Base-by-base conservation (phyloP, 805 yeast genomes). In the Candida mattraensis region DNA sequence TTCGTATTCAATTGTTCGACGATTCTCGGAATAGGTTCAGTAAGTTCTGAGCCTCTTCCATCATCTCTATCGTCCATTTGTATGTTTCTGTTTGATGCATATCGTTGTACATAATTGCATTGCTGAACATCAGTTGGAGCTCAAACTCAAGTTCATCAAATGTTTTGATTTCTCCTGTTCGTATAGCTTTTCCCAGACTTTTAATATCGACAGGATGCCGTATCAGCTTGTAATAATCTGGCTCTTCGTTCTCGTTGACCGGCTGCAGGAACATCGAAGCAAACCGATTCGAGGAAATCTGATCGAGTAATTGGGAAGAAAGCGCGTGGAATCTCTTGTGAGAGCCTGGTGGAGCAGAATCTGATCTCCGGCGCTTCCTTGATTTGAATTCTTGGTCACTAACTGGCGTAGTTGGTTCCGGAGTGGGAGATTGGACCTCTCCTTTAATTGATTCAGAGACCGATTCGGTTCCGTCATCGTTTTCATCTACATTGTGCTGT, bases 81-180 rank as follows among this genome's bases (percentile, higher is more conserved):
- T 74, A 76, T 42, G 83, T 69, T 35, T 80, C 87, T 18, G 79
- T 74, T 41, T 73, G 78, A 19, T 46, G 37, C 42, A 76, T 69
- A 48, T 74, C 74, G 57, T 86, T 85, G 61, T 80, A 86, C 93
- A 86, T 86, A 12, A 85, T 72, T 12, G 91, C 86, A 57, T 86
- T 86, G 33, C 91, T 83, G 61, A 82, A 83, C 93, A 86, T 83
- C 40, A 80, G 64, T 64, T 80, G 70, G 28, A 86, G 66, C 43
- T 82, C 86, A 33, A 83, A 64, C 47, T 85, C 87, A 15, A 86
- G 63, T 39, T 80, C 78, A 15, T 55, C 64, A 8, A 63, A 58
- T 12, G 56, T 54, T 22, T 70, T 66, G 26, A 85, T 72, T 36
- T 71, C 67, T 0, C 79, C 80, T 33, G 76, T 77, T 43, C 78